Percentiles rank a stretch among this genome's conserved stretches.
Conservation (phyloP, 192 early-diverging fungal species). For the Tieghemiomyces parasiticus region DNA sequence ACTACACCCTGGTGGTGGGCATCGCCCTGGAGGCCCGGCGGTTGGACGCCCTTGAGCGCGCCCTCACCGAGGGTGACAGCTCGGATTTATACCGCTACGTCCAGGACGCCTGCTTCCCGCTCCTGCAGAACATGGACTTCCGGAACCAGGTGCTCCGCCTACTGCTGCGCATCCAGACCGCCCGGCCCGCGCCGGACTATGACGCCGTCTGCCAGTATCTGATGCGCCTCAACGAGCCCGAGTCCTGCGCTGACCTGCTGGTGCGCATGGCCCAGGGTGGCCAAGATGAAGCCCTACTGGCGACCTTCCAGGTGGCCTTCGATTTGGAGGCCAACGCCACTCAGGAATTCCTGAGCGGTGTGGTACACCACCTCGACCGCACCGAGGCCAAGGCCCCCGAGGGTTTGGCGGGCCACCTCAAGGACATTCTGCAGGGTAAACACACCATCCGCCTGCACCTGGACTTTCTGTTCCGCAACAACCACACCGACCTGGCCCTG, state of each 20-base stretch:
- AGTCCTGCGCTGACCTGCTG: slow-evolving; percentile 57
- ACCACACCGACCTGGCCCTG: slow-evolving; percentile 90
- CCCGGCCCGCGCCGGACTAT: slow-evolving; percentile 65
- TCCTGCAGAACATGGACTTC: slow-evolving; percentile 68
- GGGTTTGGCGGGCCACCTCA: slow-evolving; percentile 39
- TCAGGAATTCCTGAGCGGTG: slow-evolving; percentile 86
- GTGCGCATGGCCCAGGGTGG: slow-evolving; percentile 42
- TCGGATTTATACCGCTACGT: slow-evolving; percentile 68
- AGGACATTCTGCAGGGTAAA: slow-evolving; percentile 74
- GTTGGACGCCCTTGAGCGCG: slow-evolving; percentile 79
- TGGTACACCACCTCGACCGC: slow-evolving; percentile 35
- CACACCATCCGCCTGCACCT: slow-evolving; percentile 83
- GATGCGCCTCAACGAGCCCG: slow-evolving; percentile 75
- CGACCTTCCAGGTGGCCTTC: slow-evolving; percentile 96
- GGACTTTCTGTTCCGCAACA: slow-evolving; percentile 92
- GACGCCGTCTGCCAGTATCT: slow-evolving; percentile 83
- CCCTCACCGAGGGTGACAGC: slow-evolving; percentile 54
- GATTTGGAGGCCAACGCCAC: slow-evolving; percentile 94
- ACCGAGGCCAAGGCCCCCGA: slow-evolving; percentile 12
- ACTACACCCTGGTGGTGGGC: slow-evolving; percentile 79
- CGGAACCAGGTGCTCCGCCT: slow-evolving; percentile 58
- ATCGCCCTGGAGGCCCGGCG: slow-evolving; percentile 88
- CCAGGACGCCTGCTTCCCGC: slow-evolving; percentile 67
- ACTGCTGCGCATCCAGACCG: slow-evolving; percentile 26
- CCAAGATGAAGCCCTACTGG: slow-evolving; percentile 49